These are phyloP conservation scores for Glycine latifolia DNA, from an alignment of 306 rosid genomes.

Conservation along the genomic window DNA sequence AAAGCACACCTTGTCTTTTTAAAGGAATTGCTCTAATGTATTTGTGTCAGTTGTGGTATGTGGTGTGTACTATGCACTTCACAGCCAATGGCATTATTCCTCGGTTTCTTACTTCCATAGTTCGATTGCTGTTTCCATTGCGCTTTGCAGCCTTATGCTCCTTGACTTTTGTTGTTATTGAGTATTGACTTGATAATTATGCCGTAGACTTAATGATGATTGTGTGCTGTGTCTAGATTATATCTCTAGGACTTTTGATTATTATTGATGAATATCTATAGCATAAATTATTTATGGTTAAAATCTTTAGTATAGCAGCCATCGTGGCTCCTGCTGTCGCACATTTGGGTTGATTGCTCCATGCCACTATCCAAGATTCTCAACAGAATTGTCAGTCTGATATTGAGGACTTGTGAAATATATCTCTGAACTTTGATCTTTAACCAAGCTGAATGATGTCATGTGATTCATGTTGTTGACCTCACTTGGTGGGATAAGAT, in stretches of 20 bases:
- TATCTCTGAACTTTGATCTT: too few relatives aligned
- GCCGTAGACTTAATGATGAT: not conserved
- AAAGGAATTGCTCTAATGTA: not conserved
- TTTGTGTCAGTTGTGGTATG: not conserved
- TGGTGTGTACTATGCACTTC: constrained; percentile 1
- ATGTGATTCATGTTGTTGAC: too few relatives aligned
- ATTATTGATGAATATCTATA: not conserved
- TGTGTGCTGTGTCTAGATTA: not conserved
- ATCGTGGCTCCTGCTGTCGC: too few relatives aligned
- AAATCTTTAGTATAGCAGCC: too few relatives aligned
- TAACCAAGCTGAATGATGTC: too few relatives aligned
- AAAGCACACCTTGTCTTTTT: not conserved
- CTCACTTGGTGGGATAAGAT: too few relatives aligned
- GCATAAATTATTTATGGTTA: too few relatives aligned
- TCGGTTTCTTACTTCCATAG: not conserved
- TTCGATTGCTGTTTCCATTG: not conserved
- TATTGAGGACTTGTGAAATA: not conserved
- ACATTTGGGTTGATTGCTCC: too few relatives aligned
- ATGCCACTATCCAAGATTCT: too few relatives aligned
- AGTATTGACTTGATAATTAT: not conserved
- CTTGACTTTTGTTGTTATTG: constrained; percentile 1
- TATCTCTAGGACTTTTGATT: not conserved
- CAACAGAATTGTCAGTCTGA: not conserved
- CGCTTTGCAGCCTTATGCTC: not conserved
- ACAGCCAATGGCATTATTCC: not conserved